These are phyloP conservation scores for Wickerhamomyces bisporus DNA, from an alignment of 805 yeast genomes.

Conservation along the genomic window DNA sequence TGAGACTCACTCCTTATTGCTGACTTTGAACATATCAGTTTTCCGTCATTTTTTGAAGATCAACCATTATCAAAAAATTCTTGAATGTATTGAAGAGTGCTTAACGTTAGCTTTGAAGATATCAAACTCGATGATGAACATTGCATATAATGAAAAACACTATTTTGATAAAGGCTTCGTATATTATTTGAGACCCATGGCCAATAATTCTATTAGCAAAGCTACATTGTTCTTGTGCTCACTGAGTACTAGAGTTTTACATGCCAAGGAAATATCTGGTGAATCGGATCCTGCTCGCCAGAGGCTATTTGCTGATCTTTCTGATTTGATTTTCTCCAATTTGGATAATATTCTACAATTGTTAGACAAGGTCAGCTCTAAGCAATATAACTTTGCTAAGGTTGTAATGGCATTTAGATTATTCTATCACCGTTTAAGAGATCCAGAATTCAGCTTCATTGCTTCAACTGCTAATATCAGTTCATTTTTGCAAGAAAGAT, in stretches of 20 bases:
- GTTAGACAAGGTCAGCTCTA: constrained; percentile 8
- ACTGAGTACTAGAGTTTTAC: constrained; percentile 12
- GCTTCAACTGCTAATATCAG: constrained; percentile 2
- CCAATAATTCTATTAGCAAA: constrained; percentile 9
- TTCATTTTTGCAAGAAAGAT: not conserved
- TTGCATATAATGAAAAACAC: constrained; percentile 27
- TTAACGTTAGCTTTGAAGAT: constrained; percentile 27
- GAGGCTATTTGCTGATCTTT: constrained; percentile 10
- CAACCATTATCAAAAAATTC: constrained; percentile 26
- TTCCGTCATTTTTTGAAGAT: constrained; percentile 35
- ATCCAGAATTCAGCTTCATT: constrained; percentile 18
- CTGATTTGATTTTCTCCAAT: constrained; percentile 3
- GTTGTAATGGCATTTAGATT: constrained; percentile 11
- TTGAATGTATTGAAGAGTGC: constrained; percentile 30
- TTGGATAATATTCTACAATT: constrained; percentile 14
- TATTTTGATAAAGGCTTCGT: constrained; percentile 41
- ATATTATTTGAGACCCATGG: constrained; percentile 35
- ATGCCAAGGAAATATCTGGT: constrained; percentile 10
- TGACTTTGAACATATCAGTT: constrained; percentile 32
- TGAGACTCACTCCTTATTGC: constrained; percentile 26
- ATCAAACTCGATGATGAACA: constrained; percentile 27
- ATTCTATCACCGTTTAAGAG: constrained; percentile 11
- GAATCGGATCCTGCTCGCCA: constrained; percentile 5
- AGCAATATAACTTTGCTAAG: constrained; percentile 16
- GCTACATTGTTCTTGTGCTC: constrained; percentile 10